Evolutionary conservation across 306 rosid genomes (phyloP).

Genomic region (Geum urbanum): DNA sequence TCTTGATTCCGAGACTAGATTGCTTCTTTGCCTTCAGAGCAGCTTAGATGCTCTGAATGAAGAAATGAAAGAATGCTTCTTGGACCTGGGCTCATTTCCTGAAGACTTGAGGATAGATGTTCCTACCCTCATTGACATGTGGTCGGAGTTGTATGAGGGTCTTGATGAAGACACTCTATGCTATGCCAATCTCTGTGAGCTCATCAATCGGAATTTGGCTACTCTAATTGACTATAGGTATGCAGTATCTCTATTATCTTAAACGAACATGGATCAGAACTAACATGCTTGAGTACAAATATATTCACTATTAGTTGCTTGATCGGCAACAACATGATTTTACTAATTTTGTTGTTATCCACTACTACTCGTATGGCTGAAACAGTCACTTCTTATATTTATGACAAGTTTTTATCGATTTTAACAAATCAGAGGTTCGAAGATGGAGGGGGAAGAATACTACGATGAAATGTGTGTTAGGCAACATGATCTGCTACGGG

Average conservation of each 20-base stretch:
- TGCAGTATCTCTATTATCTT: background rate
- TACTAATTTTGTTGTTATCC: too few relatives aligned
- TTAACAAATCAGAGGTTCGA: constrained; percentile 25
- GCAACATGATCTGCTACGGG: constrained; percentile 37
- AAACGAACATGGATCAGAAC: too few relatives aligned
- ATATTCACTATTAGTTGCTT: too few relatives aligned
- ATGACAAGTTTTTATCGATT: too few relatives aligned
- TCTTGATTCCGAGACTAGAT: constrained; percentile 9
- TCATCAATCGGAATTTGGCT: constrained; percentile 29
- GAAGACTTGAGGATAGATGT: too few relatives aligned
- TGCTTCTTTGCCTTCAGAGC: constrained; percentile 37
- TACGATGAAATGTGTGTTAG: constrained; percentile 37
- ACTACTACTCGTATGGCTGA: too few relatives aligned
- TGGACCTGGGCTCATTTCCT: constrained; percentile 53
- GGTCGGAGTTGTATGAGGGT: constrained; percentile 36
- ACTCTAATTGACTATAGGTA: constrained; percentile 42
- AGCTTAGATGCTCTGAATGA: constrained; percentile 32
- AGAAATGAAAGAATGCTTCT: constrained; percentile 37
- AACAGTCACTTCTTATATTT: too few relatives aligned
- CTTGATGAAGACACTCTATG: constrained; percentile 31
- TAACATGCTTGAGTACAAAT: too few relatives aligned
- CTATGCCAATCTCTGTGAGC: constrained; percentile 37
- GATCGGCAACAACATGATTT: too few relatives aligned
- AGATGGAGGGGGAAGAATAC: constrained; percentile 31
- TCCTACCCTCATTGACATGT: constrained; percentile 55